A percentile compares a stretch with the other conserved stretches of the same genome.
Evolutionary conservation across 805 yeast genomes (phyloP).

Genomic region (Debaryomyces maramus): DNA sequence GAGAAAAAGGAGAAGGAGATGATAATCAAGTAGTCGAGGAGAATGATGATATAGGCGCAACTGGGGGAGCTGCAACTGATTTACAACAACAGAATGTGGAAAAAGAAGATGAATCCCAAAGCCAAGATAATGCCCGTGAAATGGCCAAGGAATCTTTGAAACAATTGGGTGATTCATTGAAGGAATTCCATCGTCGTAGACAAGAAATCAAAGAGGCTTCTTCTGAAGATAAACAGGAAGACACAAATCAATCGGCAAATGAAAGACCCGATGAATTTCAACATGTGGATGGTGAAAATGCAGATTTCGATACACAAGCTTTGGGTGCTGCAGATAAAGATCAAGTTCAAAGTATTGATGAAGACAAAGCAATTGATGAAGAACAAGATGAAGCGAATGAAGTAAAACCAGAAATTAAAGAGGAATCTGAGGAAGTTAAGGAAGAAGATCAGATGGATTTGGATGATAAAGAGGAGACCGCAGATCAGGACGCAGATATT

Average conservation of each 20-base stretch:
- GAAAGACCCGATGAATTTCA: constrained; percentile 84
- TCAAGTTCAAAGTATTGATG: constrained; percentile 72
- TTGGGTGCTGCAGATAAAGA: constrained; percentile 86
- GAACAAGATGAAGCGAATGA: constrained; percentile 37
- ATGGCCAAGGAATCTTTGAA: constrained; percentile 75
- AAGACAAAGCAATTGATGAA: constrained; percentile 80
- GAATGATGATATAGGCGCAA: constrained; percentile 66
- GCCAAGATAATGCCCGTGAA: constrained; percentile 51
- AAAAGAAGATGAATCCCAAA: constrained; percentile 27
- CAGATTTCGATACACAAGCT: constrained; percentile 84
- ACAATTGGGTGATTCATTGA: constrained; percentile 87
- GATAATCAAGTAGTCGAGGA: constrained; percentile 57
- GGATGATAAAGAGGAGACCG: constrained; percentile 29
- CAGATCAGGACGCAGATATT: constrained; percentile 24
- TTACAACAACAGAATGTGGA: constrained; percentile 38
- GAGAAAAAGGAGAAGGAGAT: constrained; percentile 63
- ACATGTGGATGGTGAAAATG: constrained; percentile 76
- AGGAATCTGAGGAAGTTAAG: constrained; percentile 30
- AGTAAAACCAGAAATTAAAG: constrained; percentile 28
- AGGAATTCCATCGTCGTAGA: constrained; percentile 87
- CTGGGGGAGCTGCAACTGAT: constrained; percentile 50
- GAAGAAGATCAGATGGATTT: constrained; percentile 28
- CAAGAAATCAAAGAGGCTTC: constrained; percentile 80
- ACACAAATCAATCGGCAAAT: constrained; percentile 53
- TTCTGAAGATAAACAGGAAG: constrained; percentile 44